phyloP scores from a whole-genome alignment of 768 basidiomycete species.

The Bullera alba region DNA sequence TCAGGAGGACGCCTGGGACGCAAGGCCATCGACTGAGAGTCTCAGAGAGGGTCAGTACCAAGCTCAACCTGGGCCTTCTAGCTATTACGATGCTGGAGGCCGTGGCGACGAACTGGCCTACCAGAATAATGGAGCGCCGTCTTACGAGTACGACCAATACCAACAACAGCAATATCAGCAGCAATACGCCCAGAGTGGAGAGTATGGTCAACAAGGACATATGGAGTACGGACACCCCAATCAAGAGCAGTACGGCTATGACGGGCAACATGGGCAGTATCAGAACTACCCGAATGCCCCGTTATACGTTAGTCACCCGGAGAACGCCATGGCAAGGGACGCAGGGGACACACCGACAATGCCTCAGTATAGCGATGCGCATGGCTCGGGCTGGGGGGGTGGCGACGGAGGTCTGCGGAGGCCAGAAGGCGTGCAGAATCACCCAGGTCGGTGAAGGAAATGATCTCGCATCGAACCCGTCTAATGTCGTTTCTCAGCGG shows the following conservation, averaged over 20 bases:
- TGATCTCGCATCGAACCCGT: background rate
- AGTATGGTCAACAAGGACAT: background rate
- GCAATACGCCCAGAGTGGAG: background rate
- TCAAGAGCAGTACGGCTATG: background rate
- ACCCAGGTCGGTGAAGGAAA: constrained; percentile 4
- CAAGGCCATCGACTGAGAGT: constrained; percentile 33
- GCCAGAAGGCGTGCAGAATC: constrained; percentile 5
- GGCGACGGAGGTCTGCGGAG: background rate
- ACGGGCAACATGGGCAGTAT: background rate
- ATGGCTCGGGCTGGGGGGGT: background rate
- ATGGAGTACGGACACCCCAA: background rate
- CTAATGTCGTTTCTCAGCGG: background rate
- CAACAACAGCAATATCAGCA: background rate
- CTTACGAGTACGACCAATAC: background rate
- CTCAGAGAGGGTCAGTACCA: too few species aligned
- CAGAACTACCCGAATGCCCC: too few species aligned
- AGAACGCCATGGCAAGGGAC: background rate
- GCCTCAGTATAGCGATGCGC: background rate
- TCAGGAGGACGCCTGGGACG: constrained; percentile 40
- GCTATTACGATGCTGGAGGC: background rate
- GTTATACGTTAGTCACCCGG: background rate
- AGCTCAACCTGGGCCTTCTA: background rate
- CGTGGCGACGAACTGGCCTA: too few species aligned
- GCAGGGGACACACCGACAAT: background rate
- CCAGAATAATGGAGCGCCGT: too few species aligned